Base-by-base conservation (phyloP, 495 filamentous ascomycete species). In the Aspergillus incahuasiensis region DNA sequence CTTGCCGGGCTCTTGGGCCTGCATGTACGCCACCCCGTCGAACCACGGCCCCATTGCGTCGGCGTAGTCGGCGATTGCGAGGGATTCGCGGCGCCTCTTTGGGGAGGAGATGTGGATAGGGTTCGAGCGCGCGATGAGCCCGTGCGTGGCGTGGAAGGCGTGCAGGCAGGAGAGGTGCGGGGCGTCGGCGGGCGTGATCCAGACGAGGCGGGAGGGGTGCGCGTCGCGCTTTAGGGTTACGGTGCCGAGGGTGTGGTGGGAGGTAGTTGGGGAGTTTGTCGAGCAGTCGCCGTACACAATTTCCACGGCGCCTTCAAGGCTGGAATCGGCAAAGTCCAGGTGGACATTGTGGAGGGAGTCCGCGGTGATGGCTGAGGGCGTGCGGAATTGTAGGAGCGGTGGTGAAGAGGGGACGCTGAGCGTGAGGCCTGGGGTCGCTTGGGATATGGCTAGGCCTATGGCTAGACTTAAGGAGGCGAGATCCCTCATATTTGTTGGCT, bases 1-100 rank as follows among this genome's bases (percentile, higher is more conserved):
- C 63, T 74, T 63, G n/a, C 67, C 66, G 18, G 78, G 71, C 30
- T 83, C 69, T 59, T 80, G 83, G 21, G 72, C 68, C 52, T 82
- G 71, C 57, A 89, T 74, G 52, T 83, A 77, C 28, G 76, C 77
- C 15, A 89, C 83, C 5, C 86, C 85, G 59, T 87, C 82, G 40
- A 88, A 87, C 84, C 86, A 88, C 0, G 86, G 82, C 0, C 86
- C 86, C 65, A 68, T 71, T n/a, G 69, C 63, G 60, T 89, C 86
- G 12, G 69, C 66, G 21, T 70, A 66, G 45, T 72, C 66, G 0
- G 68, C 67, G 12, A 70, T 68, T 12, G 68, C 64, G 30, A 69
- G 64, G n/a, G 57, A 67, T 45, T 67, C 59, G 6, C 69, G 65
- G 28, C 60, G 62, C 9, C 15, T 20, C 5, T 67, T 43, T 0